phyloP scores from a whole-genome alignment of 2,329 filamentous ascomycete genomes.

The Aspergillus alliaceus region DNA sequence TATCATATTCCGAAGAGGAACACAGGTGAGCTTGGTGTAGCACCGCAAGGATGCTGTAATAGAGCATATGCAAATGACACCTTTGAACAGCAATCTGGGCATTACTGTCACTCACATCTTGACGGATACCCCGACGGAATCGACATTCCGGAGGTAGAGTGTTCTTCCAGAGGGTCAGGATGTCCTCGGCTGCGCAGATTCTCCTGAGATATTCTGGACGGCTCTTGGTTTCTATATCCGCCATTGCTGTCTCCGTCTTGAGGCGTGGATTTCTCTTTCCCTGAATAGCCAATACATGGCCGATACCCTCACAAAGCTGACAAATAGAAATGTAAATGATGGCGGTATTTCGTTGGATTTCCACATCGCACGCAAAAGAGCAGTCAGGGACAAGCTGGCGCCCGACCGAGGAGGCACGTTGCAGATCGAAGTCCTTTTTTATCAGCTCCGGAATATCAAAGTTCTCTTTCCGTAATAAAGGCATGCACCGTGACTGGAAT shows the following conservation, averaged over 20 bases:
- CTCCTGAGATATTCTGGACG: background rate
- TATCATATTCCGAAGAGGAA: background rate
- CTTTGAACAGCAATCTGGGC: background rate
- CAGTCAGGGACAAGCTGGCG: background rate
- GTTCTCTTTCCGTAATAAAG: background rate
- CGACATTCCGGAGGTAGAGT: background rate
- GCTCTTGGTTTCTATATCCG: too few species aligned
- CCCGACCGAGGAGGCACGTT: too few species aligned
- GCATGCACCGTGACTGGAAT: background rate
- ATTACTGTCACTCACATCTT: too few species aligned
- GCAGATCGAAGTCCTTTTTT: background rate
- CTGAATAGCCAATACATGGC: background rate
- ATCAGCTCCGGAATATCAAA: background rate
- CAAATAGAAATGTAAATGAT: background rate
- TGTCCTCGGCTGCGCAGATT: background rate
- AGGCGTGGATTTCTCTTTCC: too few species aligned
- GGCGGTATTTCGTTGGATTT: background rate
- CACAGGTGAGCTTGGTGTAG: background rate
- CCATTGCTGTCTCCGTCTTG: too few species aligned
- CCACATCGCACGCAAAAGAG: background rate
- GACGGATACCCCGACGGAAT: too few species aligned
- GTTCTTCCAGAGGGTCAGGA: background rate
- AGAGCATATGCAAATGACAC: background rate
- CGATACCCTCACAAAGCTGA: background rate
- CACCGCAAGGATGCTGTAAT: background rate